phyloP scores from a whole-genome alignment of 192 early-diverging fungal species.

The Podila epigama region DNA sequence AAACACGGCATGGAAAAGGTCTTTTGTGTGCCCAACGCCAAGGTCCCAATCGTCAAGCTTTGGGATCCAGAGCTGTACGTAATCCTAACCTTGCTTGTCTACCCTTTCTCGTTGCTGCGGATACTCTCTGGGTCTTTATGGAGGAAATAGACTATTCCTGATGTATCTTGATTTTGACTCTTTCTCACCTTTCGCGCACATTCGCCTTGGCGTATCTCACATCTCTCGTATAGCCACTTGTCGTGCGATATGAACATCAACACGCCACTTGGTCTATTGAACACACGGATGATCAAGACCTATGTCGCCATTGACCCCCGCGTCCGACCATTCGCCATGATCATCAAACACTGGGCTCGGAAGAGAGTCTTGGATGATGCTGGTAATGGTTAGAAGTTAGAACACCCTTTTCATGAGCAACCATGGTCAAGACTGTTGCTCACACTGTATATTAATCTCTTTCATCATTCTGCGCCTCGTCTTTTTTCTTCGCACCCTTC shows the following conservation, averaged over 20 bases:
- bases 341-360: constrained; percentile 95
- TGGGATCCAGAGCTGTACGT: constrained; percentile 88
- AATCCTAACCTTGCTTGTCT: too few species aligned
- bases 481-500: neutral
- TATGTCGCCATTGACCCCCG: constrained; percentile 89
- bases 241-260: constrained; percentile 96
- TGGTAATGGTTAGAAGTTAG: constrained; percentile 50
- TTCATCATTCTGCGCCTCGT: neutral
- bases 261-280: constrained; percentile 88
- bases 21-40: constrained; percentile 82
- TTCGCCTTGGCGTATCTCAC: neutral
- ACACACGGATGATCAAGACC: constrained; percentile 88
- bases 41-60: constrained; percentile 93
- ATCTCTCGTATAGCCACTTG: constrained; percentile 56
- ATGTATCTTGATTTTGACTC: neutral
- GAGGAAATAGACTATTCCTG: neutral
- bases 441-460: neutral
- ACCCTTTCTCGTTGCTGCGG: too few species aligned
- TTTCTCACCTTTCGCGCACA: neutral
- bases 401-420: neutral
- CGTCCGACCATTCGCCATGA: constrained; percentile 88
- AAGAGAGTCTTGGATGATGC: constrained; percentile 88
- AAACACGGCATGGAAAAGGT: constrained; percentile 86
- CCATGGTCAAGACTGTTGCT: too few species aligned
- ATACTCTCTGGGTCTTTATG: neutral